Evolutionary conservation across 164 flowering plant genomes (phyloP).

Genomic region (Annona cherimola): DNA sequence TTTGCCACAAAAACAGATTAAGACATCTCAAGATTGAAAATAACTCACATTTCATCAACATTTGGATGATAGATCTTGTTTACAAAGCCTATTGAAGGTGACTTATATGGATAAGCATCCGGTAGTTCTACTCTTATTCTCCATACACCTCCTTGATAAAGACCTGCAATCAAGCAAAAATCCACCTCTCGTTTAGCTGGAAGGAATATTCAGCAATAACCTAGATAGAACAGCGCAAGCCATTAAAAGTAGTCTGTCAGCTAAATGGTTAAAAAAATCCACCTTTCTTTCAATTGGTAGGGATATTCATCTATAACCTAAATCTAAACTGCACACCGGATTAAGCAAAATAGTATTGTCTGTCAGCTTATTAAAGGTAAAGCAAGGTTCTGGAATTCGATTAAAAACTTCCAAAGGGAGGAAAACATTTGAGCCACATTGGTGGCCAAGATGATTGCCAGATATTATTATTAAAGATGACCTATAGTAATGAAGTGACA

Average conservation of each 20-base stretch:
- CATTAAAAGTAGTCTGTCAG: neutral
- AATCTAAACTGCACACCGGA: neutral
- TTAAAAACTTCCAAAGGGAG: too few species aligned
- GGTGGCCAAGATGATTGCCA: too few species aligned
- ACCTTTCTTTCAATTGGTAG: neutral
- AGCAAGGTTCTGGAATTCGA: neutral
- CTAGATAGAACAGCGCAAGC: neutral
- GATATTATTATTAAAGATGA: too few species aligned
- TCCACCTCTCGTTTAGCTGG: neutral
- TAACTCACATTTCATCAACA: constrained; percentile 88
- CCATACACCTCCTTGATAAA: constrained; percentile 90
- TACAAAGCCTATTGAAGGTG: constrained; percentile 95
- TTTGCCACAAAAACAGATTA: too few species aligned
- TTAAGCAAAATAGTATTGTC: neutral
- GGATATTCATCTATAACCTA: neutral
- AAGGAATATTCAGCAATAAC: neutral
- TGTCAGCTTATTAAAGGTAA: neutral
- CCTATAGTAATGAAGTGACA: too few species aligned
- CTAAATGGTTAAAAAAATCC: neutral
- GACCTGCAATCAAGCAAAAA: constrained; percentile 45
- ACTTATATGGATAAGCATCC: constrained; percentile 96
- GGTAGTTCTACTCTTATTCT: constrained; percentile 86
- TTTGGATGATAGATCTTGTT: constrained; percentile 96
- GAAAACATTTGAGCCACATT: too few species aligned
- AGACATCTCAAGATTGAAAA: too few species aligned